Conservation (phyloP, 148 eudicot genomes). For the Amaranthus hypochondriacus region DNA sequence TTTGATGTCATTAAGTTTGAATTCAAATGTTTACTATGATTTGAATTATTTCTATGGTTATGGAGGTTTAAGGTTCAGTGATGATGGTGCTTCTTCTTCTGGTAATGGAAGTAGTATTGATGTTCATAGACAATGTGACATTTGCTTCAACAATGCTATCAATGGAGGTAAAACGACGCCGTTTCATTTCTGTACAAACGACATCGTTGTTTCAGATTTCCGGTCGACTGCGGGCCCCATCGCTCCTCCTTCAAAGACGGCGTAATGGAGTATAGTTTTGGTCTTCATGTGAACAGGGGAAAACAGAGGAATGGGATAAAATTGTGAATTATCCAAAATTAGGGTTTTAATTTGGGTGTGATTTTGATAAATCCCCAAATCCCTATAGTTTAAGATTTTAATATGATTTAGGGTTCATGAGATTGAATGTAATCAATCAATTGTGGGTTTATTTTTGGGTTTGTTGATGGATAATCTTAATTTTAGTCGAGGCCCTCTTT, state of each 20-base stretch:
- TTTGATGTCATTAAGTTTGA: slow-evolving; percentile 30
- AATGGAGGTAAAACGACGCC: slow-evolving; percentile 22
- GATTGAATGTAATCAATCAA: neutral
- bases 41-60: slow-evolving; percentile 13
- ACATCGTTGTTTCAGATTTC: slow-evolving; percentile 27
- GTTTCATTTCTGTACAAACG: slow-evolving; percentile 51
- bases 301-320: neutral
- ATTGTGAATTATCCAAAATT: neutral
- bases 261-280: neutral
- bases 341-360: neutral
- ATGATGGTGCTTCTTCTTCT: slow-evolving; percentile 10
- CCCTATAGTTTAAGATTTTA: no score
- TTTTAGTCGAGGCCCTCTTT: slow-evolving; percentile 7
- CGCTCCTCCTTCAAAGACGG: slow-evolving; percentile 34
- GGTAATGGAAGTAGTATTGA: slow-evolving; percentile 11
- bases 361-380: neutral
- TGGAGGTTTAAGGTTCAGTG: slow-evolving; percentile 4
- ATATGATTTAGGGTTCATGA: neutral
- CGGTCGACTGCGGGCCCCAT: slow-evolving; percentile 48
- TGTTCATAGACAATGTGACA: slow-evolving; percentile 26
- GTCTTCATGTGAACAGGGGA: neutral
- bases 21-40: slow-evolving; percentile 35
- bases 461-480: neutral
- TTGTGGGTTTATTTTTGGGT: neutral
- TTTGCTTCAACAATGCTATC: slow-evolving; percentile 24